Evolutionary conservation across 139 green algal genomes (phyloP), one percentile per base, ranked within the genome.

Genomic region (Chlorella sp.): DNA sequence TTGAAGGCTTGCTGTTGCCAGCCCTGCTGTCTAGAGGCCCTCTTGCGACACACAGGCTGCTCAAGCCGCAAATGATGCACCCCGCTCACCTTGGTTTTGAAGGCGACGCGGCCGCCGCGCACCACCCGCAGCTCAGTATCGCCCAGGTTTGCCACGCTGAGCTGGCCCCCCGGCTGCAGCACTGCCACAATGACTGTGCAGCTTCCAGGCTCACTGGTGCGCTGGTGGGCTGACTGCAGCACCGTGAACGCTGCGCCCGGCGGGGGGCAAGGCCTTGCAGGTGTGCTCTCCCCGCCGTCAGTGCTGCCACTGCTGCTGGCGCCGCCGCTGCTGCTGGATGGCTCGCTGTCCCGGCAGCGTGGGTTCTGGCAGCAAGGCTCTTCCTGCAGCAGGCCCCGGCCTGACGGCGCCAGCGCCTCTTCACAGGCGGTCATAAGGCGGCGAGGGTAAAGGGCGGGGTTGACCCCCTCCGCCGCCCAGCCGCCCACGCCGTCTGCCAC

Each of bases 401-500:
- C 51, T 23, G 51, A 60, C 12, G 51, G 51, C 11, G 20, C 56
- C 44, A 75, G 51, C 39, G 32, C 86, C 20, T 67, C 55, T 34
- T 64, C 60, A 72, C 82, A 87, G 13, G 39, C 60, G 32, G 41
- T 57, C 87, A 96, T 93, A 26, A 96, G 91, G 3, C 56, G 82
- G 47, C 92, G 82, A 2, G 95, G 91, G 87, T 97, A 98, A 55
- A 94, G 88, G 16, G 92, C 91, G 0, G 96, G 93, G 81, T 98
- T 93, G 13, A 98, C 91, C 41, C 95, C 96, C 67, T 96, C 91
- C 21, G 94, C 87, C n/a, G 91, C 91, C 96, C 96, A 99, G 18
- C 94, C 93, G 62, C 94, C 93, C 36, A 99, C 96, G 3, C 96
- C 96, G 86, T 99, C 96, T 20, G 95, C 94, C 28, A 98, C 94